These are phyloP conservation scores for Suillus subluteus DNA, from an alignment of 768 basidiomycete genomes.

Conservation along the genomic window DNA sequence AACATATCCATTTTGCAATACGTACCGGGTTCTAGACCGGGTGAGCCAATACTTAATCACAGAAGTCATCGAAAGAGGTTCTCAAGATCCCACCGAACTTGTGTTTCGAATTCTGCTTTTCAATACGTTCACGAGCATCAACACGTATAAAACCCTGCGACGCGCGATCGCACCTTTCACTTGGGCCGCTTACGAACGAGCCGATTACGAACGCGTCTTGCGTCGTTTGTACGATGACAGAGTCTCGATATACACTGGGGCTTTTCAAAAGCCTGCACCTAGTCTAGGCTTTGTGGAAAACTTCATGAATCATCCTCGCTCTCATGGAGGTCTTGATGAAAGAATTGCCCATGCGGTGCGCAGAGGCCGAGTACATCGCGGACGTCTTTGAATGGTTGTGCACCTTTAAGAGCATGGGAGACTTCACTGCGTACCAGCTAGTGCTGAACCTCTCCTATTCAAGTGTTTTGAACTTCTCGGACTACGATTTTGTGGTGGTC, in stretches of 20 bases:
- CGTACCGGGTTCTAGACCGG: conserved; percentile 74
- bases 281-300: conserved; percentile 48
- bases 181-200: conserved; percentile 60
- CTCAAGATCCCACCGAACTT: conserved; percentile 60
- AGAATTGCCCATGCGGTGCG: conserved; percentile 53
- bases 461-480: conserved; percentile 59
- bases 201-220: conserved; percentile 58
- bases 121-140: conserved; percentile 70
- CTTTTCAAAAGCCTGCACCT: conserved; percentile 76
- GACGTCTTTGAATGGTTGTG: conserved; percentile 66
- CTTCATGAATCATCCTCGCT: conserved; percentile 65
- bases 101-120: conserved; percentile 75
- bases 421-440: conserved; percentile 74
- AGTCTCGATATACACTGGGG: conserved; percentile 61
- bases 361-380: conserved; percentile 53
- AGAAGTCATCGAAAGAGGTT: conserved; percentile 72
- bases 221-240: conserved; percentile 40
- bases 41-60: conserved; percentile 68
- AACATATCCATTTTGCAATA: conserved; percentile 68
- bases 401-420: conserved; percentile 72
- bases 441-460: conserved; percentile 63
- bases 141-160: conserved; percentile 69
- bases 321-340: conserved; percentile 65
- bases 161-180: conserved; percentile 57
- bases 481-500: conserved; percentile 69